Evolutionary conservation across 2,329 filamentous ascomycete genomes (phyloP).

Genomic region (Aspergillus udagawae): DNA sequence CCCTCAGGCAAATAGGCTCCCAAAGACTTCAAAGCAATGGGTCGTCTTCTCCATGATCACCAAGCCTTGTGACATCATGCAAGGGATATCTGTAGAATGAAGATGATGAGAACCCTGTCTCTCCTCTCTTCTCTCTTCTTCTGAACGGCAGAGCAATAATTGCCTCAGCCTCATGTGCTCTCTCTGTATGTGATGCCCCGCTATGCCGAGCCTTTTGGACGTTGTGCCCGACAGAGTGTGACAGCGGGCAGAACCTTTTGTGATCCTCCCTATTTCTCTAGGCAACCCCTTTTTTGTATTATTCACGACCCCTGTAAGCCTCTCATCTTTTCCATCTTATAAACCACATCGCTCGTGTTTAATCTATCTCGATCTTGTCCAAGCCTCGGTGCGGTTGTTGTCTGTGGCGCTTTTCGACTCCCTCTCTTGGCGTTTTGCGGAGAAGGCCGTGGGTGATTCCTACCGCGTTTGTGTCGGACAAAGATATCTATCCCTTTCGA

Average conservation of each 20-base stretch:
- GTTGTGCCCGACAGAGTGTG: background rate
- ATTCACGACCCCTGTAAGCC: background rate
- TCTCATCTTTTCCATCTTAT: background rate
- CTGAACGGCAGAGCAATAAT: background rate
- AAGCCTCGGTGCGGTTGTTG: background rate
- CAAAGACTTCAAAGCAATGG: background rate
- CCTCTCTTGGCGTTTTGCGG: background rate
- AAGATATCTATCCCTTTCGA: background rate
- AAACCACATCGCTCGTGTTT: background rate
- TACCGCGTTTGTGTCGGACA: background rate
- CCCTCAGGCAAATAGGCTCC: background rate
- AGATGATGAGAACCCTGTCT: background rate
- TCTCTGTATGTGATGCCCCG: slow-evolving; percentile 7
- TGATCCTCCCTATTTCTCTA: background rate
- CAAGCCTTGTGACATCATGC: background rate
- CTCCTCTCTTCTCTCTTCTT: background rate
- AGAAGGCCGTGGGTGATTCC: background rate
- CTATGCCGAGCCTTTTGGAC: slow-evolving; percentile 10
- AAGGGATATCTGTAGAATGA: background rate
- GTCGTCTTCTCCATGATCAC: background rate
- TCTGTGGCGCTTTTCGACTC: background rate
- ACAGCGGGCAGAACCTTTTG: background rate
- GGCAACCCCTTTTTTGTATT: background rate
- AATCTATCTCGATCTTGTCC: background rate
- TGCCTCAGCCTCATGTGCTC: background rate